phyloP scores from a whole-genome alignment of 768 basidiomycete species.

The Lactifluus pinguis region DNA sequence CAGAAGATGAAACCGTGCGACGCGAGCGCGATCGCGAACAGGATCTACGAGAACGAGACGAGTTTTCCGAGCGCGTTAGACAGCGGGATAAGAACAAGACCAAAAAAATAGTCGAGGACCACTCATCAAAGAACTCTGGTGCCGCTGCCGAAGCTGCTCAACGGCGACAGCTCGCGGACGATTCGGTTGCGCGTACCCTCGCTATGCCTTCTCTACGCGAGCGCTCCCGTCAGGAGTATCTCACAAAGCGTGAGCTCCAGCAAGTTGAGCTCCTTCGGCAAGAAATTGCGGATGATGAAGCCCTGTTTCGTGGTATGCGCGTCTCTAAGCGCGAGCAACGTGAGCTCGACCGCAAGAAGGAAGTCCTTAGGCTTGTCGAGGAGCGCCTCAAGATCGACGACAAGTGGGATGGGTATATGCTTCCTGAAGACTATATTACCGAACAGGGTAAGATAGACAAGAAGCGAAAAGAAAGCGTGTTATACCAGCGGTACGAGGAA shows the following conservation, averaged over 20 bases:
- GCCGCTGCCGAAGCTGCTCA: slow-evolving; percentile 78
- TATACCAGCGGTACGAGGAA: slow-evolving; percentile 94
- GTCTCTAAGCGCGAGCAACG: slow-evolving; percentile 72
- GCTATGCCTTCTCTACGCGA: slow-evolving; percentile 70
- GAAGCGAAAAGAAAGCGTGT: slow-evolving; percentile 86
- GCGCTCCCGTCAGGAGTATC: slow-evolving; percentile 89
- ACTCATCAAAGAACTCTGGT: slow-evolving; percentile 65
- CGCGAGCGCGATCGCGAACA: slow-evolving; percentile 66
- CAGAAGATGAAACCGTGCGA: slow-evolving; percentile 64
- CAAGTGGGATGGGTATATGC: slow-evolving; percentile 90
- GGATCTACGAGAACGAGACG: slow-evolving; percentile 84
- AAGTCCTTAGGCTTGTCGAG: slow-evolving; percentile 84
- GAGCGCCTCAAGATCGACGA: slow-evolving; percentile 92
- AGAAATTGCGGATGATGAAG: slow-evolving; percentile 92
- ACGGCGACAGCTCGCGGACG: slow-evolving; percentile 72
- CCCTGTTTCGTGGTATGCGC: slow-evolving; percentile 84
- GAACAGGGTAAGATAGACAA: slow-evolving; percentile 98
- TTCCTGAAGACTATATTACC: slow-evolving; percentile 97
- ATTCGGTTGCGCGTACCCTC: slow-evolving; percentile 32
- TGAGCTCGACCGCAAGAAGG: slow-evolving; percentile 88
- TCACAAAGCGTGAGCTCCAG: slow-evolving; percentile 93
- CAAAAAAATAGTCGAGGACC: slow-evolving; percentile 88
- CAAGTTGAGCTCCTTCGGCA: slow-evolving; percentile 87
- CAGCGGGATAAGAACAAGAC: slow-evolving; percentile 76
- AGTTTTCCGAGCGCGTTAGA: slow-evolving; percentile 81